Percentiles rank a stretch among this genome's conserved stretches.
These are phyloP conservation scores for Astrothelium subdiscretum DNA, from an alignment of 495 filamentous ascomycete genomes.

Conservation along the genomic window DNA sequence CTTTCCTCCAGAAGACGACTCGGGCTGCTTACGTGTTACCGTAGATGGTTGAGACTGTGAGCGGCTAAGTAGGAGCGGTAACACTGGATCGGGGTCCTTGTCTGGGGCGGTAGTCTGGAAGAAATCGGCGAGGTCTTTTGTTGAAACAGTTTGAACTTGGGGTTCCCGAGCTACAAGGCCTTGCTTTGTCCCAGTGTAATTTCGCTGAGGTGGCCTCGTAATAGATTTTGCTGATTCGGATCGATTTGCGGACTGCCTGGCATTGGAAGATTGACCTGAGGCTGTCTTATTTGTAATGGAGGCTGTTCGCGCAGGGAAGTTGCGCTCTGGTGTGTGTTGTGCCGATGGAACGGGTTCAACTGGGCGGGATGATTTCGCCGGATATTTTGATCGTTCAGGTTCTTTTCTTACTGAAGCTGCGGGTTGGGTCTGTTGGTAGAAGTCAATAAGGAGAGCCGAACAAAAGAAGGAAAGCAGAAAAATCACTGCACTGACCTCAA, in stretches of 20 bases:
- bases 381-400: neutral
- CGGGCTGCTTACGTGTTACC: neutral
- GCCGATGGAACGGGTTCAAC: neutral
- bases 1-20: neutral
- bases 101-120: slow-evolving; percentile 70
- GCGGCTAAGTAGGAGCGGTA: slow-evolving; percentile 7
- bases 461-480: neutral
- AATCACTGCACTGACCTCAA: slow-evolving; percentile 51
- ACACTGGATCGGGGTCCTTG: slow-evolving; percentile 18
- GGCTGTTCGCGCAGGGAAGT: neutral
- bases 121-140: slow-evolving; percentile 74
- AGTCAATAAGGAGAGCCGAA: neutral
- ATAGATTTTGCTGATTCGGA: neutral
- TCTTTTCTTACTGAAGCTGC: neutral
- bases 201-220: neutral
- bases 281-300: neutral
- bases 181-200: slow-evolving; percentile 1
- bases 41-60: slow-evolving; percentile 4
- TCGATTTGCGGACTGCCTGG: neutral
- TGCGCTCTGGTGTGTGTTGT: neutral
- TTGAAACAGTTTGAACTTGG: slow-evolving; percentile 49
- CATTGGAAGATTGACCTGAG: neutral
- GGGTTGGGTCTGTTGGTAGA: neutral
- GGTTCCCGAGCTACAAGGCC: slow-evolving; percentile 49
- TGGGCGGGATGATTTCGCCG: neutral